Evolutionary conservation across 805 yeast species (phyloP).

Genomic region (Kazachstania kunashirensis): DNA sequence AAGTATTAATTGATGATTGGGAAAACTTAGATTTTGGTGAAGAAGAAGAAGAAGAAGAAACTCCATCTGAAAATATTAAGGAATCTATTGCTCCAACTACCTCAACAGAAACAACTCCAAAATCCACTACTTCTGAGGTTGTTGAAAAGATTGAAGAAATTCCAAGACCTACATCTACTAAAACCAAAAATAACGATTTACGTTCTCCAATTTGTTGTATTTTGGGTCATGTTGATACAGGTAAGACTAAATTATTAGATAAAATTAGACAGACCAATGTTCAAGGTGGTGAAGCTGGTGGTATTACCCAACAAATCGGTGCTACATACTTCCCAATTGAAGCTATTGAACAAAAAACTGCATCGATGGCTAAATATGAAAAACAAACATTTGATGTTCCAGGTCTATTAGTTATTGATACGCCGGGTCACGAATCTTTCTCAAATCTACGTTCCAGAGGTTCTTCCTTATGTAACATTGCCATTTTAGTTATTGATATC

Average conservation of each 20-base stretch:
- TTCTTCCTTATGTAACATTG: slow-evolving; percentile 97
- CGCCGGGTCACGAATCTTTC: slow-evolving; percentile 99
- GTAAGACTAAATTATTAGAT: slow-evolving; percentile 94
- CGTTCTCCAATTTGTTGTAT: slow-evolving; percentile 99
- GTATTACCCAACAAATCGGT: slow-evolving; percentile 99
- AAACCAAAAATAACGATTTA: slow-evolving; percentile 40
- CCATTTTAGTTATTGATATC: slow-evolving; percentile 94
- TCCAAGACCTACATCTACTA: slow-evolving; percentile 8
- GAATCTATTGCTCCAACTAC: slow-evolving; percentile 9
- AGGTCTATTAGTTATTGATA: slow-evolving; percentile 91
- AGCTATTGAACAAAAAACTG: slow-evolving; percentile 83
- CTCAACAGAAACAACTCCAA: slow-evolving; percentile 8
- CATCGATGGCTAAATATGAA: slow-evolving; percentile 79
- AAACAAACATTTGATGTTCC: slow-evolving; percentile 88
- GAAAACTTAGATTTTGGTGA: slow-evolving; percentile 58
- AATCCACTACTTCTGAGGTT: slow-evolving; percentile 23
- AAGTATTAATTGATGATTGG: slow-evolving; percentile 75
- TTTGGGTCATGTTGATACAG: slow-evolving; percentile 99
- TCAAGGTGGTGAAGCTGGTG: slow-evolving; percentile 99
- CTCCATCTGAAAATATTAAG: slow-evolving; percentile 18
- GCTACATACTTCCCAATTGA: slow-evolving; percentile 98
- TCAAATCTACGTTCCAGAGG: slow-evolving; percentile 97
- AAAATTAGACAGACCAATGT: slow-evolving; percentile 98
- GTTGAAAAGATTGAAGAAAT: slow-evolving; percentile 25
- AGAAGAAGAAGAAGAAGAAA: slow-evolving; percentile 35